Conservation (phyloP, 495 filamentous ascomycete genomes). For the Umbilicaria muhlenbergii region DNA sequence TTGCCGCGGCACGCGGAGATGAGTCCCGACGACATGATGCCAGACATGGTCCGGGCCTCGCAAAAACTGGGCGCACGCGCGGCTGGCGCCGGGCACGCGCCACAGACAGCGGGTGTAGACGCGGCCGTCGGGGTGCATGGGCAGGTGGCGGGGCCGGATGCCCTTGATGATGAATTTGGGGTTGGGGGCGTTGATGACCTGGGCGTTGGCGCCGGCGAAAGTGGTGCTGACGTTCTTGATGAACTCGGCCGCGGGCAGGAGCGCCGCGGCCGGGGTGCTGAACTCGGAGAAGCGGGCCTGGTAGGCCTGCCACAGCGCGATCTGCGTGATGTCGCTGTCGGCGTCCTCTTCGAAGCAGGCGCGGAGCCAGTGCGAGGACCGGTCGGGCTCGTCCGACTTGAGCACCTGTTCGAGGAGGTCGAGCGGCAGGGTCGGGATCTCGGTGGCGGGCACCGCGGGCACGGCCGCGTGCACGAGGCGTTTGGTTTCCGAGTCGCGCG, state of each 20-base stretch:
- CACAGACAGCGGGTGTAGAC: conserved; percentile 41
- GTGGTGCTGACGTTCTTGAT: conserved; percentile 85
- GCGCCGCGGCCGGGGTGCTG: conserved; percentile 31
- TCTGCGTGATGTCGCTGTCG: conserved; percentile 81
- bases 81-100: conserved; percentile 27
- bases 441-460: conserved; percentile 30
- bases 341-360: conserved; percentile 66
- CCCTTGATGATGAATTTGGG: conserved; percentile 87
- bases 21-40: conserved; percentile 53
- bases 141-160: conserved; percentile 60
- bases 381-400: conserved; percentile 64
- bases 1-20: conserved; percentile 41
- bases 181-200: conserved; percentile 48
- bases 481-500: conserved; percentile 26
- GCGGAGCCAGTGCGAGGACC: conserved; percentile 66
- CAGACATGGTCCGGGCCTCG: conserved; percentile 46
- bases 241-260: conserved; percentile 83
- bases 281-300: conserved; percentile 58
- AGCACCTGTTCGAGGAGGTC: conserved; percentile 67
- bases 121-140: conserved; percentile 51
- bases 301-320: conserved; percentile 92
- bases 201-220: conserved; percentile 62
- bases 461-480: conserved; percentile 29
- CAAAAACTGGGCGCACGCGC: conserved; percentile 47
- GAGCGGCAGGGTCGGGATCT: conserved; percentile 59